These are phyloP conservation scores for Trichoderma sp. DNA, from an alignment of 2,329 filamentous ascomycete genomes.

Conservation along the genomic window DNA sequence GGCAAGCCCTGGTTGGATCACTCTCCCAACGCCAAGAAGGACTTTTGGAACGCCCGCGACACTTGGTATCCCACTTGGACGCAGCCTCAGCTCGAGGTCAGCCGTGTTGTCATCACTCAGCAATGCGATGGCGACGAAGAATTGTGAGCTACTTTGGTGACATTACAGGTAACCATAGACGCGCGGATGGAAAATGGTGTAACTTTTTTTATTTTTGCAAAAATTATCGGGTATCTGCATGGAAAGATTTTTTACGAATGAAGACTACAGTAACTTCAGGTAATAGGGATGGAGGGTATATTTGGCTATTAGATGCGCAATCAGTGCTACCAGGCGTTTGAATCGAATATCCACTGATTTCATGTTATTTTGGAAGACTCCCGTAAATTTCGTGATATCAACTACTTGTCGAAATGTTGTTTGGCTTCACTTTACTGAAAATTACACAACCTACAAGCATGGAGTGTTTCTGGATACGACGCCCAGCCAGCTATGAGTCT, in stretches of 20 bases:
- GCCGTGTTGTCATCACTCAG: conserved; percentile 70
- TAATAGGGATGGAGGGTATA: background rate
- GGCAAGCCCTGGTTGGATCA: conserved; percentile 79
- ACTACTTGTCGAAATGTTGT: background rate
- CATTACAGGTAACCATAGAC: background rate
- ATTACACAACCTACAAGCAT: background rate
- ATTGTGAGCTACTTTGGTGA: conserved; percentile 35
- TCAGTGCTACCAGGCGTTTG: background rate
- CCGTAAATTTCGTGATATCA: background rate
- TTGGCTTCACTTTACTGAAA: background rate
- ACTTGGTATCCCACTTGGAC: conserved; percentile 73
- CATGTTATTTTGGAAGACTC: background rate
- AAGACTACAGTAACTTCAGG: background rate
- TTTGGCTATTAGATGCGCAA: background rate
- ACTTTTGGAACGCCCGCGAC: conserved; percentile 72
- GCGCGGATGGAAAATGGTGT: background rate
- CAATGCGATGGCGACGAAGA: conserved; percentile 65
- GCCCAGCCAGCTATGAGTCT: background rate
- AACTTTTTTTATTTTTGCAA: background rate
- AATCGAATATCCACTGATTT: background rate
- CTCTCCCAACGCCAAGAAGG: conserved; percentile 65
- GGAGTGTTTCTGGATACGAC: background rate
- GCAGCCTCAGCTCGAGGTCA: conserved; percentile 66
- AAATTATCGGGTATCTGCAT: background rate
- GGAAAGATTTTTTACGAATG: background rate